Conservation (phyloP, 306 rosid species). For the Quercus alba region DNA sequence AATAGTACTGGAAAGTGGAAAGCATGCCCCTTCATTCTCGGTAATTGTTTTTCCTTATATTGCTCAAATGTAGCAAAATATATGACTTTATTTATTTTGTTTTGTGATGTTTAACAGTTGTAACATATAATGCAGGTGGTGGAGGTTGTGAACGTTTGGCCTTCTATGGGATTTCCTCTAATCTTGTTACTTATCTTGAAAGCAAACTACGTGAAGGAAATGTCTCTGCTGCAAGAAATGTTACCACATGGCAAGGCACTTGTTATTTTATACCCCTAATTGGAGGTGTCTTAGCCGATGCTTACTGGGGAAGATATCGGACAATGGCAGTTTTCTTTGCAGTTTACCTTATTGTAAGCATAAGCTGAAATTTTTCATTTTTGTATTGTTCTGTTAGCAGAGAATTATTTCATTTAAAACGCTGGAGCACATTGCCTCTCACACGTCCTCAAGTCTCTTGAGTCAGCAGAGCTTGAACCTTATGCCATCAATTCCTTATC, state of each 20-base stretch:
- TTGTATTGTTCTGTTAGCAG: neutral
- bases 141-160: conserved; percentile 95
- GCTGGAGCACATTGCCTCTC: neutral
- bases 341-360: conserved; percentile 71
- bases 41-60: conserved; percentile 24
- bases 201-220: conserved; percentile 78
- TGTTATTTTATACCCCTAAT: conserved; percentile 95
- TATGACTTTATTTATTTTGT: neutral
- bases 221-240: conserved; percentile 86
- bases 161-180: conserved; percentile 85
- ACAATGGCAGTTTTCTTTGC: conserved; percentile 78
- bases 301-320: conserved; percentile 98
- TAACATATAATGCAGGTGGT: conserved; percentile 55
- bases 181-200: conserved; percentile 89
- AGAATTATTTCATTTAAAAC: neutral
- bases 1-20: conserved; percentile 53
- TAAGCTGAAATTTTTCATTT: neutral
- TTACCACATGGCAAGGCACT: conserved; percentile 95
- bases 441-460: neutral
- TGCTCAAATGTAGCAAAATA: neutral
- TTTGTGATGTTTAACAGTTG: neutral
- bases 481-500: neutral
- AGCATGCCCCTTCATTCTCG: conserved; percentile 59
- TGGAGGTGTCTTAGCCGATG: conserved; percentile 92
- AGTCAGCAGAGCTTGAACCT: neutral